These are phyloP conservation scores for Mariannaea elegans DNA, from an alignment of 2,329 filamentous ascomycete species.

Conservation along the genomic window DNA sequence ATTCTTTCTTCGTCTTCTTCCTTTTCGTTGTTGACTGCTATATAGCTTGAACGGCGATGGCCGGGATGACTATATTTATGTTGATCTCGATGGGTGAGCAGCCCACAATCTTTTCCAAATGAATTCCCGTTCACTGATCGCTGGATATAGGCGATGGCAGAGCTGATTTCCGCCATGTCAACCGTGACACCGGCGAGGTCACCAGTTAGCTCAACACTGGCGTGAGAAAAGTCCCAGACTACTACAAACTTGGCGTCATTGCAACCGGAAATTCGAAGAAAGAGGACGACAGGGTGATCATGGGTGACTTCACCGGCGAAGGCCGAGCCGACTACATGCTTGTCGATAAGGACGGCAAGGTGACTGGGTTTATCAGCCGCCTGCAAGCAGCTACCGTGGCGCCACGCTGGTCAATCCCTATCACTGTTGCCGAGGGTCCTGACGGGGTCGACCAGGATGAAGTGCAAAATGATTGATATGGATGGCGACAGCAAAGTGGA, in stretches of 20 bases:
- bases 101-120: too few species aligned
- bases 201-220: neutral
- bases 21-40: neutral
- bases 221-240: neutral
- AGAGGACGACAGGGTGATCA: neutral
- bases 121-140: too few species aligned
- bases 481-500: neutral
- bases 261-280: neutral
- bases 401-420: neutral
- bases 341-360: neutral
- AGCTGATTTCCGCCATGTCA: neutral
- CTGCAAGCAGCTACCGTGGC: neutral
- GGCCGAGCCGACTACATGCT: slow-evolving; percentile 10
- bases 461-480: neutral
- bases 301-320: slow-evolving; percentile 12
- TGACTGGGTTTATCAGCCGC: slow-evolving; percentile 1
- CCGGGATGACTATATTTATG: slow-evolving; percentile 12
- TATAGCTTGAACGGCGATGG: slow-evolving; percentile 15
- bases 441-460: neutral
- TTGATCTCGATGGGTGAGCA: neutral
- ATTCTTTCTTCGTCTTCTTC: neutral
- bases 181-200: neutral
- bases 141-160: slow-evolving; percentile 11
- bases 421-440: neutral
- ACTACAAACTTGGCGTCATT: neutral